A percentile compares a stretch with the other conserved stretches of the same genome.
phyloP scores from a whole-genome alignment of 768 basidiomycete species.

The Xanthoconium stramineum region DNA sequence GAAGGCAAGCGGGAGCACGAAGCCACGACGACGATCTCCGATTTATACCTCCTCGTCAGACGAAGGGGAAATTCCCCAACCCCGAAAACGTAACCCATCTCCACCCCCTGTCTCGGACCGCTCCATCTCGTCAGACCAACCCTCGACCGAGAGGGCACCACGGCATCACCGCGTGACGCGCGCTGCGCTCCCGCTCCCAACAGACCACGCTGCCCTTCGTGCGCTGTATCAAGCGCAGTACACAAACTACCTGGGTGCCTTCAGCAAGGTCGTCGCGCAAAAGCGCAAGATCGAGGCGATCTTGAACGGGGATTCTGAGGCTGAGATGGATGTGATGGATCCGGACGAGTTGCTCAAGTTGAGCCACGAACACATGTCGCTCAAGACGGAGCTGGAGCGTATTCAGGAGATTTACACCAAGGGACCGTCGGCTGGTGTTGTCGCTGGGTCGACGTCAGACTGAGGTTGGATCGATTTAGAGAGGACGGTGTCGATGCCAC shows the following conservation, averaged over 20 bases:
- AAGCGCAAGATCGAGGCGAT: conserved; percentile 52
- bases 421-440: conserved; percentile 5
- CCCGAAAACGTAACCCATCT: conserved; percentile 26
- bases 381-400: conserved; percentile 51
- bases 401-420: conserved; percentile 42
- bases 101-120: conserved; percentile 27
- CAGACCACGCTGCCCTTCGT: conserved; percentile 52
- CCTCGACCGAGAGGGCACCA: conserved; percentile 9
- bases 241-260: conserved; percentile 45
- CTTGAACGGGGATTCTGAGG: conserved; percentile 52
- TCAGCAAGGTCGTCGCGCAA: conserved; percentile 46
- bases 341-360: conserved; percentile 49
- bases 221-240: conserved; percentile 52
- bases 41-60: conserved; percentile 69
- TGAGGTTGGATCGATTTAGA: neutral
- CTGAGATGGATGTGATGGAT: conserved; percentile 52
- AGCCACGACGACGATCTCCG: conserved; percentile 52
- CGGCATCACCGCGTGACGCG: conserved; percentile 30
- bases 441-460: neutral
- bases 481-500: no score
- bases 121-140: conserved; percentile 20
- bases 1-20: conserved; percentile 24
- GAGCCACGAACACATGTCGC: conserved; percentile 41
- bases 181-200: conserved; percentile 35
- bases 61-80: conserved; percentile 42